Evolutionary conservation across 306 rosid genomes (phyloP), one percentile per base, ranked within the genome.

Genomic region (Boehmeria nivea): DNA sequence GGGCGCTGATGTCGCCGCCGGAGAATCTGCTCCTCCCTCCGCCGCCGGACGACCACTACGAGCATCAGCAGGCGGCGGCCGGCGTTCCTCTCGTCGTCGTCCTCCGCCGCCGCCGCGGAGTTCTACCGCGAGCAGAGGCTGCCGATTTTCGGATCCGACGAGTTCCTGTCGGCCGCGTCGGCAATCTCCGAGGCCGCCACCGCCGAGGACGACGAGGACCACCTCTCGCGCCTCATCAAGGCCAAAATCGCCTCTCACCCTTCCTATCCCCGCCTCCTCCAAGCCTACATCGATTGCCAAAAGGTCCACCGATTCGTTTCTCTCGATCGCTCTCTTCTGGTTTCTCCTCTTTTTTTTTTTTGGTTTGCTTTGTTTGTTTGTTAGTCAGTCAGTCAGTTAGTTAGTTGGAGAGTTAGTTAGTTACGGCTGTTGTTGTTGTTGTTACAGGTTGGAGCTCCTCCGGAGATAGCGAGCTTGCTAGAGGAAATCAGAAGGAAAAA

Each of bases 221-320:
- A 77, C 15, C 51, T 73, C 23, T 63, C 85, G 14, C 65, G 68
- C 36, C 24, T 77, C n/a, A 79, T 88, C 86, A 93, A 93, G 60
- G 83, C 96, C 14, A 81, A 71, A 77, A 93, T 93, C 60, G 87
- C 95, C 8, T 73, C 94, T 18, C 99, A 93, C 45, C 99, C 96
- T 58, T 59, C 65, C 48, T 88, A 87, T 62, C 95, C 94, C 66
- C 90, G 87, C 55, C 84, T 93, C 59, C 83, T 93, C 43, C 78
- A 85, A 59, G 94, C 99, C 23, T 88, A 93, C 72, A 81, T 93
- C 73, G 96, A 87, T 33, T 93, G 96, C 67, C 94, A 88, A 73
- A 88, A 93, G 94, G 99, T 87, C 8, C 3, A 6, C 34, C 34
- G 34, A 3, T 8, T 28, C 34, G 34, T 3, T 3, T 28, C 8